Conservation (phyloP, 768 basidiomycete species). For the Russula griseocarnosa region DNA sequence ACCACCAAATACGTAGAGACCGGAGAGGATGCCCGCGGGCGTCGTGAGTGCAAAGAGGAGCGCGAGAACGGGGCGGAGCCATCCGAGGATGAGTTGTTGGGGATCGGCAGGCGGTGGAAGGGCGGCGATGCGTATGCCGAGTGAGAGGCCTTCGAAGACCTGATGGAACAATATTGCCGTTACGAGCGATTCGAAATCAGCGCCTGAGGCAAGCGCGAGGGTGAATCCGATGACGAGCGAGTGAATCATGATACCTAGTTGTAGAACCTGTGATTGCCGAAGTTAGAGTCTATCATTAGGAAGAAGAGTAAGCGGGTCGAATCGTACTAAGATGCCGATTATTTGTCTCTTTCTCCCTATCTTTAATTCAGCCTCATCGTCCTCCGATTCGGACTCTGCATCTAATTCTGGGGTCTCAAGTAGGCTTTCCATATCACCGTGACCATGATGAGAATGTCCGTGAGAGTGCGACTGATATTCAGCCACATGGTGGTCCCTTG, state of each 20-base stretch:
- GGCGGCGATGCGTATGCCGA: conserved; percentile 74
- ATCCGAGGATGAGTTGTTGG: conserved; percentile 26
- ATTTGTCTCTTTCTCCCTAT: conserved; percentile 61
- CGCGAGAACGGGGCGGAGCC: conserved; percentile 51
- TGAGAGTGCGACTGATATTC: neutral
- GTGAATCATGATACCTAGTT: conserved; percentile 84
- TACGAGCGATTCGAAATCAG: conserved; percentile 70
- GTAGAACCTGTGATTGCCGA: conserved; percentile 56
- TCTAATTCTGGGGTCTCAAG: conserved; percentile 11
- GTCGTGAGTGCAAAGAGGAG: conserved; percentile 70
- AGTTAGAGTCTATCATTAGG: neutral
- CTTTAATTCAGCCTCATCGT: conserved; percentile 31
- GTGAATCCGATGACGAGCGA: conserved; percentile 79
- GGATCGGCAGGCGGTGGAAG: conserved; percentile 43
- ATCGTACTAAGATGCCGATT: conserved; percentile 65
- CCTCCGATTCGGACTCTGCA: conserved; percentile 6
- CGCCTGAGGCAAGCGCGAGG: conserved; percentile 60
- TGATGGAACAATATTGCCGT: conserved; percentile 80
- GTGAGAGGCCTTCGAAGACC: conserved; percentile 77
- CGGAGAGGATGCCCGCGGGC: conserved; percentile 61
- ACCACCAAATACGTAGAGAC: conserved; percentile 46
- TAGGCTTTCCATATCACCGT: conserved; percentile 25
- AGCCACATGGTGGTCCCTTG: neutral
- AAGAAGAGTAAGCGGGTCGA: conserved; percentile 14
- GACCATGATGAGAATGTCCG: conserved; percentile 12